A percentile compares a stretch with the other conserved stretches of the same genome.
Conservation (phyloP, 2,329 filamentous ascomycete genomes). For the Piedraia hortae region DNA sequence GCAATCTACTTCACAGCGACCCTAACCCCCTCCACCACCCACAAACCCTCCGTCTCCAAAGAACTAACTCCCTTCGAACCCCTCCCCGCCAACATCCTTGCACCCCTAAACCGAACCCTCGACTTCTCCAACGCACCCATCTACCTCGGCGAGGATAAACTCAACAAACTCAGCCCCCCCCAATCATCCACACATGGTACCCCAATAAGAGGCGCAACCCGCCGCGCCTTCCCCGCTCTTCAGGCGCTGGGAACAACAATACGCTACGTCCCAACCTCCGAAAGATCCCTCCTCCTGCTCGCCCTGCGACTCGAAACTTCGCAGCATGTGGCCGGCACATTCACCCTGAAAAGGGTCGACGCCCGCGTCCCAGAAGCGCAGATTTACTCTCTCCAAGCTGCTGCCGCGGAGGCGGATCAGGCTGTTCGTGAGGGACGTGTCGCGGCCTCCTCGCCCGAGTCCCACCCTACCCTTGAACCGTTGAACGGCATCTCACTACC, state of each 20-base stretch:
- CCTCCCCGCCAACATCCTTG: constrained; percentile 47
- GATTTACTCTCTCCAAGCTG: too few species aligned
- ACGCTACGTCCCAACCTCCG: constrained; percentile 28
- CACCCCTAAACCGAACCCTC: constrained; percentile 40
- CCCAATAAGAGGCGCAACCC: constrained; percentile 35
- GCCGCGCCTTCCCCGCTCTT: constrained; percentile 33
- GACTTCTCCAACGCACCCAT: constrained; percentile 21
- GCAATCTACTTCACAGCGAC: constrained; percentile 31
- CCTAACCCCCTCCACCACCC: constrained; percentile 3
- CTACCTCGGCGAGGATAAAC: constrained; percentile 42
- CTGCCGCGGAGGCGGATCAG: too few species aligned
- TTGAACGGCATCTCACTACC: too few species aligned
- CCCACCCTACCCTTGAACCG: too few species aligned
- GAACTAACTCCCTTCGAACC: constrained; percentile 36
- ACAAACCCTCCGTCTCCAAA: constrained; percentile 21
- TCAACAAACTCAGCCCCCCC: constrained; percentile 45
- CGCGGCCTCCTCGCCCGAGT: too few species aligned
- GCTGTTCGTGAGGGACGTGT: too few species aligned
- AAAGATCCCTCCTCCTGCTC: constrained; percentile 6
- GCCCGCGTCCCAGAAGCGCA: constrained; percentile 32
- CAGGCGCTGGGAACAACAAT: constrained; percentile 47
- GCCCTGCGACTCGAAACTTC: constrained; percentile 10
- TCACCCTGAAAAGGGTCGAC: constrained; percentile 31
- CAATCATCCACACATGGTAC: constrained; percentile 31
- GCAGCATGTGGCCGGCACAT: constrained; percentile 9